phyloP scores from a whole-genome alignment of 2,329 filamentous ascomycete species.

The Colletotrichum cereale region DNA sequence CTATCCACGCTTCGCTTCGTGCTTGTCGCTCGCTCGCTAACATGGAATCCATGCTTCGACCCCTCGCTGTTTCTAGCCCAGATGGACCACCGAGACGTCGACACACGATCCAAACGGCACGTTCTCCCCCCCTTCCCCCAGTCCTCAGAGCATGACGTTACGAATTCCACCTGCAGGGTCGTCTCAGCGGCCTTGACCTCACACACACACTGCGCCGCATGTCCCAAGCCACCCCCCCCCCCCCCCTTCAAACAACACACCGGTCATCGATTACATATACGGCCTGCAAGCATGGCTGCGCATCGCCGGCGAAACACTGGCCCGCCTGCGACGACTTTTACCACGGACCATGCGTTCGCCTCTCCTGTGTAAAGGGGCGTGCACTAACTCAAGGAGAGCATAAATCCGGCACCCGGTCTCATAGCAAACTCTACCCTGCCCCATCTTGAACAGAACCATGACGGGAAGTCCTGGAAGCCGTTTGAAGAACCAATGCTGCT shows the following conservation, averaged over 20 bases:
- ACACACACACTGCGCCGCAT: constrained; percentile 20
- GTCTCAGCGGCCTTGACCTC: constrained; percentile 11
- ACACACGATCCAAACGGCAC: not conserved
- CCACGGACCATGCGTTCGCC: constrained; percentile 40
- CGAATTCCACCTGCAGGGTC: constrained; percentile 4
- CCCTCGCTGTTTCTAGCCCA: not conserved
- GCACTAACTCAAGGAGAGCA: constrained; percentile 23
- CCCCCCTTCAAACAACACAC: constrained; percentile 18
- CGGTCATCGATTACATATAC: constrained; percentile 9
- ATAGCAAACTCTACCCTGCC: constrained; percentile 25
- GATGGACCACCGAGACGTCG: not conserved
- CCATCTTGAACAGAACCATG: constrained; percentile 3
- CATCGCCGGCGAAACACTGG: constrained; percentile 26
- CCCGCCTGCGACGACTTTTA: constrained; percentile 9
- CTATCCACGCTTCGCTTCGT: not conserved
- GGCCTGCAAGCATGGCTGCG: constrained; percentile 11
- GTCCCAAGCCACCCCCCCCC: constrained; percentile 8
- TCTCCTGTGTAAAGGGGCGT: constrained; percentile 11
- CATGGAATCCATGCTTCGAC: not conserved
- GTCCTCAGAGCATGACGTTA: not conserved
- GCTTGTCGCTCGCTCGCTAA: not conserved
- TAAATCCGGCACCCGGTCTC: constrained; percentile 36
- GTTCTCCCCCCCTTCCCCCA: not conserved
- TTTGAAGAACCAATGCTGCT: not conserved
- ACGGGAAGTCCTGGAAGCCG: not conserved